A percentile compares a stretch with the other conserved stretches of the same genome.
These are phyloP conservation scores for Starmerella ratchasimensis DNA, from an alignment of 805 yeast species.

Conservation along the genomic window DNA sequence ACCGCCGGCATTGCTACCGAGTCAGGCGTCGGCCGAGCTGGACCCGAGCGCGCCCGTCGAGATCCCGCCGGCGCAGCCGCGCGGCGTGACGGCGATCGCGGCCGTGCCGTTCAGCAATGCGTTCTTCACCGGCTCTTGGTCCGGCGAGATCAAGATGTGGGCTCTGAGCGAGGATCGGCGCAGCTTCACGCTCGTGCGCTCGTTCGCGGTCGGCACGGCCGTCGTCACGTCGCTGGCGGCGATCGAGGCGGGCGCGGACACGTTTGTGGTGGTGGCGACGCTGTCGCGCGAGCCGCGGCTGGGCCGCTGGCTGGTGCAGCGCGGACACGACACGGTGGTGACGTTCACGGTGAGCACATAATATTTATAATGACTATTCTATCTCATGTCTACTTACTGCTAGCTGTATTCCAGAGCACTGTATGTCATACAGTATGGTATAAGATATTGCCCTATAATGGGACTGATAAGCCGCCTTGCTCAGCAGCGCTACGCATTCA, in stretches of 20 bases:
- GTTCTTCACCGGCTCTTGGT: constrained; percentile 80
- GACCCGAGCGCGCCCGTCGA: constrained; percentile 16
- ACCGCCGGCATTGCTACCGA: constrained; percentile 35
- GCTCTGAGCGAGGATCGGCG: constrained; percentile 51
- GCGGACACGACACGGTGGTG: constrained; percentile 29
- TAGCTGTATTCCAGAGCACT: no score
- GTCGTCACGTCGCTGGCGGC: constrained; percentile 29
- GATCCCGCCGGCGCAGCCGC: constrained; percentile 63
- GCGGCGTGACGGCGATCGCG: constrained; percentile 68
- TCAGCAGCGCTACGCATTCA: no score
- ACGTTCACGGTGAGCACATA: constrained; percentile 8
- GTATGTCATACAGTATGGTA: no score
- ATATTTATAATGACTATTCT: no score
- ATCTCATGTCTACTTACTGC: no score
- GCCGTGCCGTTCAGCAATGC: constrained; percentile 77
- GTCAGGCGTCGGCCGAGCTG: constrained; percentile 41
- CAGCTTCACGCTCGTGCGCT: constrained; percentile 43
- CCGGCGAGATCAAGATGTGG: constrained; percentile 71
- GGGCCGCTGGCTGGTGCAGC: constrained; percentile 68
- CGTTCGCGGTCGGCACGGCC: constrained; percentile 50
- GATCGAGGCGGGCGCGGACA: constrained; percentile 26
- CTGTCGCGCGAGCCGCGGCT: constrained; percentile 74
- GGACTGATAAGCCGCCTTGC: no score
- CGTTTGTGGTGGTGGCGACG: constrained; percentile 43
- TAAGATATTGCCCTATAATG: no score